Conservation (phyloP, 1,139 yeast species). For the Candida frijolesensis region DNA sequence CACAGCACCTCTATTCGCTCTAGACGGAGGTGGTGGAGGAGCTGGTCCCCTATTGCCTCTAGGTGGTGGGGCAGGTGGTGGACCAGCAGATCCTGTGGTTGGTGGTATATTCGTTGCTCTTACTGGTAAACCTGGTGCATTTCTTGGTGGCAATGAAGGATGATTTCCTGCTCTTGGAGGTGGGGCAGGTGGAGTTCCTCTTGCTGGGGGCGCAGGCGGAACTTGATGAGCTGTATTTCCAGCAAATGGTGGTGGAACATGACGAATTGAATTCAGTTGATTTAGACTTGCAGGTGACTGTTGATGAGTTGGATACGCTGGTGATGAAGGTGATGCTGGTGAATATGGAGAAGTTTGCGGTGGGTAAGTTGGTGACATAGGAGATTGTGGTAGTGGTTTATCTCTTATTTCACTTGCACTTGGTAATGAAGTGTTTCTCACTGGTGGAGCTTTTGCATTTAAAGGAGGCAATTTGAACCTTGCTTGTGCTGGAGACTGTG, state of each 20-base stretch:
- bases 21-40: slow-evolving; percentile 37
- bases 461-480: slow-evolving; percentile 32
- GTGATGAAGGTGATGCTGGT: slow-evolving; percentile 4
- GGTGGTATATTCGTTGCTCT: slow-evolving; percentile 16
- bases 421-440: slow-evolving; percentile 33
- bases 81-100: slow-evolving; percentile 9
- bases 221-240: slow-evolving; percentile 4
- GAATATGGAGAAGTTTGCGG: not conserved
- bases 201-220: slow-evolving; percentile 13
- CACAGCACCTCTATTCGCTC: slow-evolving; percentile 24
- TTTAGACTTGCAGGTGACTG: not conserved
- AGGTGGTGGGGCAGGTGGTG: slow-evolving; percentile 17
- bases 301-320: slow-evolving; percentile 2
- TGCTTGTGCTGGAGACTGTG: slow-evolving; percentile 16
- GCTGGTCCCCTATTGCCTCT: slow-evolving; percentile 15
- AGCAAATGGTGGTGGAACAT: slow-evolving; percentile 7
- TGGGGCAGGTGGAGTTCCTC: slow-evolving; percentile 21
- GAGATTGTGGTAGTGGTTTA: slow-evolving; percentile 11
- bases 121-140: slow-evolving; percentile 10
- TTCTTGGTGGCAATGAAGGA: slow-evolving; percentile 18
- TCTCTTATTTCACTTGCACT: slow-evolving; percentile 10
- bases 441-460: slow-evolving; percentile 29
- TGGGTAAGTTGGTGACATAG: slow-evolving; percentile 7
- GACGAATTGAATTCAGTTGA: slow-evolving; percentile 2
- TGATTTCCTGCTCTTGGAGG: slow-evolving; percentile 16